Evolutionary conservation across 2,329 filamentous ascomycete species (phyloP).

Genomic region (Fusarium sp.): DNA sequence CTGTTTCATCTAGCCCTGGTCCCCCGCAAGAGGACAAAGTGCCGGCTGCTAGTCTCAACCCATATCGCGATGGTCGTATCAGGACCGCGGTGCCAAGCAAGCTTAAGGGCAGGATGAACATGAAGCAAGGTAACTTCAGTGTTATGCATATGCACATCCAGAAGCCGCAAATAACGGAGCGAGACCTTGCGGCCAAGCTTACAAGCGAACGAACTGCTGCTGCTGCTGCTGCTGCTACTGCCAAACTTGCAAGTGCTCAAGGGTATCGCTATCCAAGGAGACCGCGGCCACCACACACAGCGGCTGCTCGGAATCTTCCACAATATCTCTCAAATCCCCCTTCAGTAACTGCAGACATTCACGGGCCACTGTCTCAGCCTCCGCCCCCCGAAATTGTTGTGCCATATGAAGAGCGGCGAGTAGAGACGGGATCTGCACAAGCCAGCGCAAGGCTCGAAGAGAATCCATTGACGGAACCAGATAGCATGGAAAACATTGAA

Average conservation of each 20-base stretch:
- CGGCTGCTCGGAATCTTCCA: not conserved
- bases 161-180: conserved; percentile 55
- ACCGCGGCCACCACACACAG: conserved; percentile 48
- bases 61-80: conserved; percentile 44
- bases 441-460: not conserved
- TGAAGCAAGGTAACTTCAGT: conserved; percentile 66
- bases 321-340: conserved; percentile 1
- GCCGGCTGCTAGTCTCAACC: conserved; percentile 26
- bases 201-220: conserved; percentile 67
- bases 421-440: not conserved
- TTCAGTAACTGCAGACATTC: not conserved
- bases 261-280: conserved; percentile 61
- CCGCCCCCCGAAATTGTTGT: not conserved
- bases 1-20: not conserved
- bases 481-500: not conserved
- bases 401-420: not conserved
- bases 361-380: not conserved
- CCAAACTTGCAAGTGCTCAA: conserved; percentile 62
- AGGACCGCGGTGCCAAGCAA: conserved; percentile 69
- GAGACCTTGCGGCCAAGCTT: conserved; percentile 65
- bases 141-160: conserved; percentile 68
- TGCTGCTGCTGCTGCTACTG: conserved; percentile 60
- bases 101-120: conserved; percentile 65
- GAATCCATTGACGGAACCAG: conserved; percentile 1
- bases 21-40: not conserved